Base-by-base conservation (phyloP, 345 rosid species). In the Lepidium aucheri region DNA sequence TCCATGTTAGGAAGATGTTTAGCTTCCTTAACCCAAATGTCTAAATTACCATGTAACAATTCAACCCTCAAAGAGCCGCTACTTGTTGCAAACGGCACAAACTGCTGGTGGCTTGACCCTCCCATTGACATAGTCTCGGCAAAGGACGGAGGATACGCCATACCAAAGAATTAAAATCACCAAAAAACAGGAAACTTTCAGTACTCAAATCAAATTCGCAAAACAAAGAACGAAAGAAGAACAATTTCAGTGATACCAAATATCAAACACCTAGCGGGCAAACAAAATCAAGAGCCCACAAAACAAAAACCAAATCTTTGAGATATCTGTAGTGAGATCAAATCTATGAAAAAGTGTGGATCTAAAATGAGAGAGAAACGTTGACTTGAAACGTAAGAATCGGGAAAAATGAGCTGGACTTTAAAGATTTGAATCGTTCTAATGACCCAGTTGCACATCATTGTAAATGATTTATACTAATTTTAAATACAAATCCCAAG, bases 1-100 rank as follows among this genome's bases (percentile, higher is more conserved):
- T 93, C 98, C 88, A 89, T 77, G 75, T 93, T 93, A 5, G 98
- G 98, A 26, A 93, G 90, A 74, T 85, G 84, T 38, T 82, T 83
- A 68, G 97, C 98, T 59, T 84, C 86, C 74, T 81, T 84, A 65
- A 92, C 87, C 89, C 85, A 86, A 67, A 92, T 83, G 61, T 89
- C 97, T 57, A 92, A 69, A 69, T 82, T 85, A 12, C 98, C 98
- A 77, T 92, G 98, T 58, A 92, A 75, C 36, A 83, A 82, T 26
- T 80, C 53, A 7, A 80, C 75, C 67, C 82, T 78, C 62, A 85
- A 53, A 44, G 93, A 86, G 38, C 77, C 85, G 32, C 73, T 74
- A 60, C 50, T 74, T 64, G 93, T 81, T 7, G 75, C 70, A 71
- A 87, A 85, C 1, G 95, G 87, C 58, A 86, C 59, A 28, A 3